phyloP scores from a whole-genome alignment of 2,329 filamentous ascomycete genomes.

The Pleomassaria siparia region DNA sequence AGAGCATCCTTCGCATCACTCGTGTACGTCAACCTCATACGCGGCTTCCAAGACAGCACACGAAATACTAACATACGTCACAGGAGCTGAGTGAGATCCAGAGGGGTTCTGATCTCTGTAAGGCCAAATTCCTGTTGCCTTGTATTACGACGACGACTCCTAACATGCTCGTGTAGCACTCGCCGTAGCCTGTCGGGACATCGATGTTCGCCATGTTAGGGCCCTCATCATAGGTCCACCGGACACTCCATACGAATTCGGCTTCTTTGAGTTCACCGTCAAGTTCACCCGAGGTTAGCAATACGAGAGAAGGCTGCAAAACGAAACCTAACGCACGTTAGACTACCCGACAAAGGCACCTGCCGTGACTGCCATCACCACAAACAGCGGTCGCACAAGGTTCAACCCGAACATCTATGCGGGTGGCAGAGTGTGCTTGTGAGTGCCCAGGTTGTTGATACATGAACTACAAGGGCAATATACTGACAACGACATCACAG shows the following conservation, averaged over 20 bases:
- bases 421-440: slow-evolving; percentile 89
- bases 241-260: slow-evolving; percentile 94
- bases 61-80: slow-evolving; percentile 14
- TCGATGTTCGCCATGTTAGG: slow-evolving; percentile 83
- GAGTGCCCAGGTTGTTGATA: slow-evolving; percentile 43
- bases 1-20: slow-evolving; percentile 84
- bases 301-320: background rate
- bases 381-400: slow-evolving; percentile 81
- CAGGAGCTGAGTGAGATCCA: slow-evolving; percentile 87
- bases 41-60: slow-evolving; percentile 4
- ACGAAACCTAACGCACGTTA: slow-evolving; percentile 35
- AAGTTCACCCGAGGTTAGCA: slow-evolving; percentile 71
- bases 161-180: slow-evolving; percentile 61
- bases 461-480: background rate
- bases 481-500: slow-evolving; percentile 45
- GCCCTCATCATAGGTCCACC: slow-evolving; percentile 90
- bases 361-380: slow-evolving; percentile 70
- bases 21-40: slow-evolving; percentile 58
- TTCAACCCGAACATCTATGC: slow-evolving; percentile 99
- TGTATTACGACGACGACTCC: slow-evolving; percentile 6
- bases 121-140: slow-evolving; percentile 31
- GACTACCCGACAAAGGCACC: slow-evolving; percentile 78
- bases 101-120: slow-evolving; percentile 80
- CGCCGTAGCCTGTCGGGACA: slow-evolving; percentile 82
- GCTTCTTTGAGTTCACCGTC: slow-evolving; percentile 90